Percentiles rank a stretch among this genome's conserved stretches.
Conservation (phyloP, 192 early-diverging fungal species). For the Coemansia sp. region DNA sequence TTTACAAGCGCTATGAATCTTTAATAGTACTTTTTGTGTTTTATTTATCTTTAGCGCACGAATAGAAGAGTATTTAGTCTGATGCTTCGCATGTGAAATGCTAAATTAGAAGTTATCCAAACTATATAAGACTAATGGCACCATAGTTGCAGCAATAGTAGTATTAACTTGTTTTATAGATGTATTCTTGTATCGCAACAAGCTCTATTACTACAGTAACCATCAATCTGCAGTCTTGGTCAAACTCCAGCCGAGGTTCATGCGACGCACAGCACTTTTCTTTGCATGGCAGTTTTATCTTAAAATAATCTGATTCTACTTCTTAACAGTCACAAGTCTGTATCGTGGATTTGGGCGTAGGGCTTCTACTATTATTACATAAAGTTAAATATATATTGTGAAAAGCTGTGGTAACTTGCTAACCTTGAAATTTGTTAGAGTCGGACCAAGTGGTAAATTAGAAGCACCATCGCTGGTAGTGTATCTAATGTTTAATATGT, state of each 20-base stretch:
- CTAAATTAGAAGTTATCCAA: neutral
- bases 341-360: neutral
- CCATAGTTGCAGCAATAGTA: too few species aligned
- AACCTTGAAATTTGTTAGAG: neutral
- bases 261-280: neutral
- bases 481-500: neutral
- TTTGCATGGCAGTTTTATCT: neutral
- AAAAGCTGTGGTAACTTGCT: neutral
- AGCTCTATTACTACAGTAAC: too few species aligned
- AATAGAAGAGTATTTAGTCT: neutral
- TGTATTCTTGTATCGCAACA: too few species aligned
- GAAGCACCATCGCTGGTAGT: neutral
- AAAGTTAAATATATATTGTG: neutral
- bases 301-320: neutral
- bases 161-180: too few species aligned
- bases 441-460: neutral
- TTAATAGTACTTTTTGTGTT: neutral
- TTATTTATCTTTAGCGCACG: neutral
- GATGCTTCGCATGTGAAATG: neutral
- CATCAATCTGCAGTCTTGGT: too few species aligned
- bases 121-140: too few species aligned
- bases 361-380: neutral
- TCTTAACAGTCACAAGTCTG: neutral
- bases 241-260: neutral
- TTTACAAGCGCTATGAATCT: constrained; percentile 3